Percentiles rank a stretch among this genome's conserved stretches.
These are phyloP conservation scores for Trichoderma sp. DNA, from an alignment of 2,329 filamentous ascomycete species.

Conservation along the genomic window DNA sequence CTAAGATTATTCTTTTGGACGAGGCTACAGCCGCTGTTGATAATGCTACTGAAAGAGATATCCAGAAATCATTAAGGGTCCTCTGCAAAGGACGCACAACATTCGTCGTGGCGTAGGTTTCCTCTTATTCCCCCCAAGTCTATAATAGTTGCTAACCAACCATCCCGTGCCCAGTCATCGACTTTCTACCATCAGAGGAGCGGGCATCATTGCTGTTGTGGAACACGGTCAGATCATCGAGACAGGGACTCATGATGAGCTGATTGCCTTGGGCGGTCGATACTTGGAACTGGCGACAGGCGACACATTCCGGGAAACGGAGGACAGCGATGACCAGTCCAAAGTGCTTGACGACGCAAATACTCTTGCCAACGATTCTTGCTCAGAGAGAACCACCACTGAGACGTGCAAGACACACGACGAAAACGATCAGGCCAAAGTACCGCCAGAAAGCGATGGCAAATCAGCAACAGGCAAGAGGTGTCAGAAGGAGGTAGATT, in stretches of 20 bases:
- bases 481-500: constrained; percentile 54
- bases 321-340: constrained; percentile 38
- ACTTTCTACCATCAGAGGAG: constrained; percentile 68
- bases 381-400: constrained; percentile 14
- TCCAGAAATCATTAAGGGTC: constrained; percentile 61
- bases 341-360: constrained; percentile 22
- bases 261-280: constrained; percentile 59
- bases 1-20: constrained; percentile 75
- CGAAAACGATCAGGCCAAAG: constrained; percentile 26
- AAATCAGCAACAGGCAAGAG: constrained; percentile 37
- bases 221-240: constrained; percentile 64
- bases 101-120: constrained; percentile 62
- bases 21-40: constrained; percentile 79
- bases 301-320: constrained; percentile 56
- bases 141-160: neutral
- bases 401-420: constrained; percentile 1
- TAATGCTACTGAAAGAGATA: constrained; percentile 67
- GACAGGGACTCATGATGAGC: constrained; percentile 60
- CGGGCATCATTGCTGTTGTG: constrained; percentile 68
- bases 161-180: constrained; percentile 52
- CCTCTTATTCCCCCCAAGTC: too few relatives aligned
- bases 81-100: constrained; percentile 64
- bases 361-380: constrained; percentile 23
- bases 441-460: constrained; percentile 28
- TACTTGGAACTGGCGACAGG: constrained; percentile 66